These are phyloP conservation scores for Carex scoparia DNA, from an alignment of 176 grass and related monocot species.

Conservation along the genomic window DNA sequence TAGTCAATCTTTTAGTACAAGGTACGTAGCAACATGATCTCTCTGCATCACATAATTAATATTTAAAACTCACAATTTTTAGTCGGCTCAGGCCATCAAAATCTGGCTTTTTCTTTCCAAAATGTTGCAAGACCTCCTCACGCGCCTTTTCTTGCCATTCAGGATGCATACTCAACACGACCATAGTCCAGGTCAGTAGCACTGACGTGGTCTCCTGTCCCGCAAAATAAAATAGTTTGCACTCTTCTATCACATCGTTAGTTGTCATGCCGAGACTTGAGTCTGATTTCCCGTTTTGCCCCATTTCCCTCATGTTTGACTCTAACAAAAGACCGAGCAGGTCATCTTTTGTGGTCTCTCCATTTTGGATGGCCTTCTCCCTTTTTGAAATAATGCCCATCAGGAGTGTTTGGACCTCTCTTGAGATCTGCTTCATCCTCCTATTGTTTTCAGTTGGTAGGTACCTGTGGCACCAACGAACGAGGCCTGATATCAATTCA, in stretches of 20 bases:
- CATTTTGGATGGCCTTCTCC: conserved; percentile 7
- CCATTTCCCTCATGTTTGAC: conserved; percentile 21
- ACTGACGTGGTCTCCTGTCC: conserved; percentile 76
- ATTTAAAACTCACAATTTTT: conserved; percentile 65
- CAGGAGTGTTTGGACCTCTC: conserved; percentile 28
- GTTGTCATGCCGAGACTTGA: conserved; percentile 40
- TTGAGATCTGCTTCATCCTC: not conserved
- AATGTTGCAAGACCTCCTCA: conserved; percentile 64
- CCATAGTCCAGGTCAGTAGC: conserved; percentile 73
- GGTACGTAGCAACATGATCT: not conserved
- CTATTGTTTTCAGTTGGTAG: conserved; percentile 28
- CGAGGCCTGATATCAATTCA: not conserved
- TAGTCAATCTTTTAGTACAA: not conserved
- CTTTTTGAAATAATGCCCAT: conserved; percentile 33
- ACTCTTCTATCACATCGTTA: conserved; percentile 68
- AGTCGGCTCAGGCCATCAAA: conserved; percentile 50
- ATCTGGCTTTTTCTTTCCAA: conserved; percentile 43
- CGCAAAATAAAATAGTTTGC: conserved; percentile 87
- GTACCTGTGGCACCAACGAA: conserved; percentile 20
- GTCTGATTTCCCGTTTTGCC: conserved; percentile 10
- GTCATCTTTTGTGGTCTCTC: conserved; percentile 20
- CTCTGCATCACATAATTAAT: not conserved
- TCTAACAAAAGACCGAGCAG: conserved; percentile 33
- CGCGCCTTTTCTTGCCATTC: conserved; percentile 67
- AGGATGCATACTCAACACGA: conserved; percentile 69